A percentile compares a stretch with the other conserved stretches of the same genome.
phyloP scores from a whole-genome alignment of 2,329 filamentous ascomycete species.

The Podosphaera fusca region DNA sequence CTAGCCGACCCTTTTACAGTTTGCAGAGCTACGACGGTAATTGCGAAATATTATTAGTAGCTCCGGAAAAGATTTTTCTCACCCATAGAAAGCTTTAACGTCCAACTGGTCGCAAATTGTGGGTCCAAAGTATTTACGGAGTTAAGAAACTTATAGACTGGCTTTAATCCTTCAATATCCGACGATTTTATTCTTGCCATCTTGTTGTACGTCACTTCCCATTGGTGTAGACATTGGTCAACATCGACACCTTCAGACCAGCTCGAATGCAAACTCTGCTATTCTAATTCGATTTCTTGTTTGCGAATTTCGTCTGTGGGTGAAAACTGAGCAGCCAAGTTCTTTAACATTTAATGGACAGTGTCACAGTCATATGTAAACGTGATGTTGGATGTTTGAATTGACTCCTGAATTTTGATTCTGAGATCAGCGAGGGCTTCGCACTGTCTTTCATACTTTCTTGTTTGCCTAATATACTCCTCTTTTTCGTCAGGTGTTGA shows the following conservation, averaged over 20 bases:
- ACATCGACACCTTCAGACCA: too few relatives aligned
- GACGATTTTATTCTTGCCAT: background rate
- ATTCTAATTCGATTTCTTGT: background rate
- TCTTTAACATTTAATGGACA: too few relatives aligned
- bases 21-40: too few relatives aligned
- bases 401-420: background rate
- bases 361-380: too few relatives aligned
- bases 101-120: background rate
- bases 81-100: background rate
- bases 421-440: background rate
- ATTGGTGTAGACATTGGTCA: too few relatives aligned
- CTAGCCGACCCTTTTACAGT: too few relatives aligned
- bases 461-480: too few relatives aligned
- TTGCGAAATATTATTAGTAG: too few relatives aligned
- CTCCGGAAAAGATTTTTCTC: background rate
- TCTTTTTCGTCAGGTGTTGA: too few relatives aligned
- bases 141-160: background rate
- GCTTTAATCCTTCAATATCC: background rate
- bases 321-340: too few relatives aligned
- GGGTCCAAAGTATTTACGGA: background rate
- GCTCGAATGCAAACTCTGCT: background rate
- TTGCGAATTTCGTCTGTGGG: background rate
- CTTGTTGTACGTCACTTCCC: too few relatives aligned
- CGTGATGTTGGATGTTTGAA: background rate
- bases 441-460: too few relatives aligned